phyloP scores from a whole-genome alignment of 495 filamentous ascomycete species.

The Neurospora sp. region DNA sequence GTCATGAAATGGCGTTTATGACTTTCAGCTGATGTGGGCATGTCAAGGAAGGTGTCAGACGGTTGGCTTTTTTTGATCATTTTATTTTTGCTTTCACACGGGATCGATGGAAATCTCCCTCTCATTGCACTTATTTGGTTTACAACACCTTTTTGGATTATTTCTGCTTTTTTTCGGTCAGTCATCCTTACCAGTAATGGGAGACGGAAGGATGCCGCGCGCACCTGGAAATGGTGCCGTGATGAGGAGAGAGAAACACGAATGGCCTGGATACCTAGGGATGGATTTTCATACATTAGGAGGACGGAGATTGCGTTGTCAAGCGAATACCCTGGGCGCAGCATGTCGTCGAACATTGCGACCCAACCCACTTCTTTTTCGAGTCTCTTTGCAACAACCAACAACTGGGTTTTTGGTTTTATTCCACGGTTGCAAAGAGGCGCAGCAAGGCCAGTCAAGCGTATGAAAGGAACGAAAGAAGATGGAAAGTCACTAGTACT shows the following conservation, averaged over 20 bases:
- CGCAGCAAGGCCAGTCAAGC: background rate
- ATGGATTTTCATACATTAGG: background rate
- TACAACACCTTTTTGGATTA: constrained; percentile 6
- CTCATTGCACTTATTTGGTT: background rate
- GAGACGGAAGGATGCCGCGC: constrained; percentile 3
- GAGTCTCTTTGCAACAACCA: background rate
- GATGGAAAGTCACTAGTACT: background rate
- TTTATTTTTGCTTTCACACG: constrained; percentile 8
- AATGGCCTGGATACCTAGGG: constrained; percentile 1
- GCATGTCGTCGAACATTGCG: background rate
- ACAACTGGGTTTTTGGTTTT: background rate
- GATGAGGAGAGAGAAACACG: background rate
- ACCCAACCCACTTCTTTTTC: background rate
- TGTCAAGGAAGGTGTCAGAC: constrained; percentile 2
- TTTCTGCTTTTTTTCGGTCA: constrained; percentile 1
- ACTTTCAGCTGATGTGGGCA: constrained; percentile 17
- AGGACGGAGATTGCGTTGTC: background rate
- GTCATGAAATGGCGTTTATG: constrained; percentile 8
- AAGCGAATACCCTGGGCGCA: background rate
- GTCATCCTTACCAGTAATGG: constrained; percentile 3
- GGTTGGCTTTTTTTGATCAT: constrained; percentile 11
- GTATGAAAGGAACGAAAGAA: background rate
- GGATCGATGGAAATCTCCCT: background rate
- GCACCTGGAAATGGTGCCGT: background rate
- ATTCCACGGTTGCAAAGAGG: background rate